These are phyloP conservation scores for Phytopythium delawarense DNA, from an alignment of 352 stramenopile genomes.

Conservation along the genomic window DNA sequence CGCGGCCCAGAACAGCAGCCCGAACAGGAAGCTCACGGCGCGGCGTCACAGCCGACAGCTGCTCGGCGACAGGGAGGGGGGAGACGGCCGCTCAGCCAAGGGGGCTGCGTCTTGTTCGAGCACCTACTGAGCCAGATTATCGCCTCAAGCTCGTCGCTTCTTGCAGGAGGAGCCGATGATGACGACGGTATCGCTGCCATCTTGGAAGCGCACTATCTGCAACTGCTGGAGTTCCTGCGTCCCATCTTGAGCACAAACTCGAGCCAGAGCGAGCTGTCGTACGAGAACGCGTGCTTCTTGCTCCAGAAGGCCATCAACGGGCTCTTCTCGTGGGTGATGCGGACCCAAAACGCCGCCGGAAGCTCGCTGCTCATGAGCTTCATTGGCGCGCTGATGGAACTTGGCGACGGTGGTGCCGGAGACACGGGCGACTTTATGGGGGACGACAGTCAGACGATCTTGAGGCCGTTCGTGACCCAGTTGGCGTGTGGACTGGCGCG, in stretches of 20 bases:
- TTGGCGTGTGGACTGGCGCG: conserved; percentile 48
- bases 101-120: conserved; percentile 66
- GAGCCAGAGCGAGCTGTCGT: conserved; percentile 38
- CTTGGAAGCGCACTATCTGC: conserved; percentile 47
- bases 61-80: background rate
- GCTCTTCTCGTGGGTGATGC: conserved; percentile 42
- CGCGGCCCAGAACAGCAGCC: conserved; percentile 18
- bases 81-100: conserved; percentile 29
- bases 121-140: conserved; percentile 50
- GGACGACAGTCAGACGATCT: conserved; percentile 41
- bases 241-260: conserved; percentile 38
- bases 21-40: conserved; percentile 16
- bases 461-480: conserved; percentile 56
- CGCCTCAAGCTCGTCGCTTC: conserved; percentile 26
- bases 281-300: conserved; percentile 58
- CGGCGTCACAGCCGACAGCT: background rate
- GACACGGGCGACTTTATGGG: conserved; percentile 23
- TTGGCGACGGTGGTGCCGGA: conserved; percentile 1
- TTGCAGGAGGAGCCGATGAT: conserved; percentile 26
- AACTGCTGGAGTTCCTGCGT: conserved; percentile 36
- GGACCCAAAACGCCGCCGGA: conserved; percentile 27
- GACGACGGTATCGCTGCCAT: conserved; percentile 41
- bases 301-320: conserved; percentile 62
- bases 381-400: conserved; percentile 47
- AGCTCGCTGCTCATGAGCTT: conserved; percentile 36